Evolutionary conservation across 306 rosid genomes (phyloP).

Genomic region (Inga laurina): DNA sequence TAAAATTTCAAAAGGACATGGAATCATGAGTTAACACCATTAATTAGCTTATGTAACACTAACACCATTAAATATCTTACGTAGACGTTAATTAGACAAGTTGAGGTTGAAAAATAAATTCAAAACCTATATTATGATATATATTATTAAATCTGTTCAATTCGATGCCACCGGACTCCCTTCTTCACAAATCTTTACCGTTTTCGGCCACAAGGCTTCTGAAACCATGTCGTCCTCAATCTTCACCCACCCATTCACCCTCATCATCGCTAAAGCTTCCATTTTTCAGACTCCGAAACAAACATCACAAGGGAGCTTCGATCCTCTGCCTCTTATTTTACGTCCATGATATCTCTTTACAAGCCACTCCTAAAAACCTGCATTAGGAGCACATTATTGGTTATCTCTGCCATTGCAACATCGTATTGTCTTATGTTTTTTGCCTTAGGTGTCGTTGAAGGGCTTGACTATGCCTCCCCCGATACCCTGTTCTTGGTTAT

Average conservation of each 20-base stretch:
- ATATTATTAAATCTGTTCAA: too few species aligned
- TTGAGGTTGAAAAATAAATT: too few species aligned
- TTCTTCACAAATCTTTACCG: slow-evolving; percentile 59
- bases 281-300: slow-evolving; percentile 46
- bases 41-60: too few species aligned
- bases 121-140: too few species aligned
- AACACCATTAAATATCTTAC: too few species aligned
- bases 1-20: too few species aligned
- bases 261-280: not conserved
- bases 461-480: too few species aligned
- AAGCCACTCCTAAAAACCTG: too few species aligned
- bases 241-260: slow-evolving; percentile 64
- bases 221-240: slow-evolving; percentile 45
- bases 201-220: not conserved
- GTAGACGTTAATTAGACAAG: too few species aligned
- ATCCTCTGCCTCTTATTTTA: slow-evolving; percentile 38
- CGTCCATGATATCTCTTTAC: slow-evolving; percentile 35
- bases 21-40: too few species aligned
- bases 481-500: too few species aligned
- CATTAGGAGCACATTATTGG: slow-evolving; percentile 54
- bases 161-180: slow-evolving; percentile 80
- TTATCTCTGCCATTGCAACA: slow-evolving; percentile 75
- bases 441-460: too few species aligned
- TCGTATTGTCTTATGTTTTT: slow-evolving; percentile 39
- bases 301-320: slow-evolving; percentile 33